Conservation (phyloP, 1,284 basidiomycete genomes). For the Blastosporella zonata region DNA sequence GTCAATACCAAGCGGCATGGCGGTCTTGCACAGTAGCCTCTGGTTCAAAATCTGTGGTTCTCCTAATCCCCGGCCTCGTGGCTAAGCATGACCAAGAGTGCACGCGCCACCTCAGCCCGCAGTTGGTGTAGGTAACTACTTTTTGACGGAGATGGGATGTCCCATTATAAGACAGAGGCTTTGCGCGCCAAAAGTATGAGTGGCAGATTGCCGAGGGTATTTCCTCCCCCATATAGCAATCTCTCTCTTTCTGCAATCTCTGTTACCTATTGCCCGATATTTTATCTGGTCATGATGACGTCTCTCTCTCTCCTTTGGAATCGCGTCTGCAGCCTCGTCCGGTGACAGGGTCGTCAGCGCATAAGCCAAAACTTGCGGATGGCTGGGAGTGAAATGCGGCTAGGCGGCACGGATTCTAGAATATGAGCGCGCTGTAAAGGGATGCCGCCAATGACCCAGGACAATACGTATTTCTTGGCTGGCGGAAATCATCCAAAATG, state of each 20-base stretch:
- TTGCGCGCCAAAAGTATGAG: neutral
- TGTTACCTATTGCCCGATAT: constrained; percentile 23
- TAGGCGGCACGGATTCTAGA: neutral
- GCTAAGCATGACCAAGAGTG: too few relatives aligned
- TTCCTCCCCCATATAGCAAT: constrained; percentile 7
- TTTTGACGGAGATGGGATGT: neutral
- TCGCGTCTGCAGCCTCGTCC: neutral
- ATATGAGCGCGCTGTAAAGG: neutral
- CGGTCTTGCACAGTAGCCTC: neutral
- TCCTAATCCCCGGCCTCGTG: too few relatives aligned
- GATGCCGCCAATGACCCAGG: neutral
- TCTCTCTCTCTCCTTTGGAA: neutral
- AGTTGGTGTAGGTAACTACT: neutral
- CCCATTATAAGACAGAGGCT: neutral
- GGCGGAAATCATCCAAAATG: neutral
- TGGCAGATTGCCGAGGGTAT: constrained; percentile 1
- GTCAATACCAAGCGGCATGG: neutral
- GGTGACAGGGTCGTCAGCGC: neutral
- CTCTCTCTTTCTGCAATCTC: neutral
- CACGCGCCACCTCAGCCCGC: neutral
- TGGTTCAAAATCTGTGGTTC: too few relatives aligned
- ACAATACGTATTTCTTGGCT: neutral
- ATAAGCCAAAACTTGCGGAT: too few relatives aligned
- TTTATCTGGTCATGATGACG: constrained; percentile 5
- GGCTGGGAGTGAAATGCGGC: too few relatives aligned